Evolutionary conservation across 345 rosid species (phyloP), one percentile per base, ranked within the genome.

Genomic region (Gossypium thurberi): DNA sequence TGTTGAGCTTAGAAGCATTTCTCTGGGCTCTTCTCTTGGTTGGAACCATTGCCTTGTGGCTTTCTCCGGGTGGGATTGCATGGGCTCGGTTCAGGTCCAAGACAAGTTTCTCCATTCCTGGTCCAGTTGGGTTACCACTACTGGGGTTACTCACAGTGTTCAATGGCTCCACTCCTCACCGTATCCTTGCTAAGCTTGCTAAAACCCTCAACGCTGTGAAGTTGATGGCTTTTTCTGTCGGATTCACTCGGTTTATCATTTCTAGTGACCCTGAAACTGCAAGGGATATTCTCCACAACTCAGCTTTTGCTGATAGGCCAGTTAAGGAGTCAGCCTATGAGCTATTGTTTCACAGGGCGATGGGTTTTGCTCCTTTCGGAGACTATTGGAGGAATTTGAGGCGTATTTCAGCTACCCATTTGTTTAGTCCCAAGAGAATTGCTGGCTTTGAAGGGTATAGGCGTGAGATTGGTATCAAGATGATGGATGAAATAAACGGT

Each of bases 381-480:
- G 92, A 87, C 68, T 91, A 93, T 74, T 93, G 98, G 96, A 89
- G 97, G 78, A 91, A 88, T 57, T 77, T 91, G 37, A 88, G 98
- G 81, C 83, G 96, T 62, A 88, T 90, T 80, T 88, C 98, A 2
- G 69, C 91, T 0, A 89, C 96, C 42, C 89, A 89, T 85, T 82
- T 90, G 76, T 93, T 93, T 72, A 89, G 94, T 65, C 98, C 98
- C 2, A 82, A 77, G 43, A 85, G 89, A 76, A 81, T 91, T 2
- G 74, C 85, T 8, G 67, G 76, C 52, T 88, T 82, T 1, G 95
- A 84, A 13, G 80, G 69, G 44, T 79, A 85, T 26, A 77, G 98
- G 26, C 55, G 43, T 5, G 78, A 67, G 9, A 84, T 88, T 3
- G 96, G 97, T 28, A 11, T 67, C 3, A 75, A 80, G 57, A 87